Percentiles rank a stretch among this genome's conserved stretches.
Evolutionary conservation across 768 basidiomycete species (phyloP).

Genomic region (Suillus clintonianus): DNA sequence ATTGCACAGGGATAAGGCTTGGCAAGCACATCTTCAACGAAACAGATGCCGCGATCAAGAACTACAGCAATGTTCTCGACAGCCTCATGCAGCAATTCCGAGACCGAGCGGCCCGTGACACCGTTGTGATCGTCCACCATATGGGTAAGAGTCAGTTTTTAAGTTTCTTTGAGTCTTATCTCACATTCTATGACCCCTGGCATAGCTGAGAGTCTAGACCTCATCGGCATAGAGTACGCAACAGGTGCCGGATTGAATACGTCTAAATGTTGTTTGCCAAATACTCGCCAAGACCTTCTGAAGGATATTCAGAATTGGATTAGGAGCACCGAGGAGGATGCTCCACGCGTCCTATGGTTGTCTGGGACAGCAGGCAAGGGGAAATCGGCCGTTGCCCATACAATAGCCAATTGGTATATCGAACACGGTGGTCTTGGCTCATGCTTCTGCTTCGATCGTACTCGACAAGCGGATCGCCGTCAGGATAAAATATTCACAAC

Average conservation of each 20-base stretch:
- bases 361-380: constrained; percentile 14
- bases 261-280: constrained; percentile 11
- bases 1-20: background rate
- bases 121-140: too few species aligned
- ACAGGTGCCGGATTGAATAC: background rate
- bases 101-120: background rate
- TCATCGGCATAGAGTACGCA: constrained; percentile 1
- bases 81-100: constrained; percentile 2
- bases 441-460: constrained; percentile 12
- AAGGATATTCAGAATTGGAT: constrained; percentile 18
- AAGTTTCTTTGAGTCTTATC: too few species aligned
- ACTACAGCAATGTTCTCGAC: background rate
- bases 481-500: constrained; percentile 3
- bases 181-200: too few species aligned
- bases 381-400: constrained; percentile 20
- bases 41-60: background rate
- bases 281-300: constrained; percentile 12
- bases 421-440: constrained; percentile 14
- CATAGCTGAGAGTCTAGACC: background rate
- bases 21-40: background rate
- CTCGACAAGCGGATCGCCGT: background rate
- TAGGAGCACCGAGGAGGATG: background rate
- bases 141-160: too few species aligned
- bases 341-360: constrained; percentile 13
- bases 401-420: constrained; percentile 10